Evolutionary conservation across 768 basidiomycete species (phyloP), one percentile per base, ranked within the genome.

Genomic region (Hemileccinum impolitum): DNA sequence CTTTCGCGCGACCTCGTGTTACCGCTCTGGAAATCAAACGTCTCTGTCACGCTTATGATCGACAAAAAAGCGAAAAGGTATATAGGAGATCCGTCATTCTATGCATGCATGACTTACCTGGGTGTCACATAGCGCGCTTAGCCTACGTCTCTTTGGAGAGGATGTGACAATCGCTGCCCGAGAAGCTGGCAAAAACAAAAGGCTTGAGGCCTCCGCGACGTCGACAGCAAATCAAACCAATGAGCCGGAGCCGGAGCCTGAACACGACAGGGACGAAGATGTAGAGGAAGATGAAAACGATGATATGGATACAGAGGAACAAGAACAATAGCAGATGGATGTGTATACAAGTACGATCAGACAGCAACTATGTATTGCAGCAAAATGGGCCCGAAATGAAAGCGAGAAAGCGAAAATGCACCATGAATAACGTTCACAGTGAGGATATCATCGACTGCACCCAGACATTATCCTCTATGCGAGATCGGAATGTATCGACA

Each of bases 51-150:
- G 0, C 74, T 98, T 50, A 93, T 98, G 92, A 83, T 96, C 46
- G 94, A 98, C 70, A 99, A 98, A 69, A 89, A 89, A 62, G 90
- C 93, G 21, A 98, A 98, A 71, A 91, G 87, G 94, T 92, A 38
- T 11, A 73, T 12, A 14, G 17, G 28, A 4, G 10, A 25, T 9
- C 15, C 3, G 28, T n/a, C 9, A 12, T 23, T 30, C 4, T 28
- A 2, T 10, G 4, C 32, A 38, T 11, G 12, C 32, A 38, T 11
- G 12, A 17, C 36, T 43, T 30, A 51, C 32, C 44, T 35, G 41
- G 34, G 12, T 45, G 49, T 30, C 30, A 13, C 9, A n/a, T 52
- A 97, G 94, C 60, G 93, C 92, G 2, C 72, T 98, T 52, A 93
- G 90, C 50, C 70, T 93, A 40, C 84, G 94, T 2, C 72, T 94